Evolutionary conservation across 2,329 filamentous ascomycete genomes (phyloP).

Genomic region (Botryotinia narcissicola): DNA sequence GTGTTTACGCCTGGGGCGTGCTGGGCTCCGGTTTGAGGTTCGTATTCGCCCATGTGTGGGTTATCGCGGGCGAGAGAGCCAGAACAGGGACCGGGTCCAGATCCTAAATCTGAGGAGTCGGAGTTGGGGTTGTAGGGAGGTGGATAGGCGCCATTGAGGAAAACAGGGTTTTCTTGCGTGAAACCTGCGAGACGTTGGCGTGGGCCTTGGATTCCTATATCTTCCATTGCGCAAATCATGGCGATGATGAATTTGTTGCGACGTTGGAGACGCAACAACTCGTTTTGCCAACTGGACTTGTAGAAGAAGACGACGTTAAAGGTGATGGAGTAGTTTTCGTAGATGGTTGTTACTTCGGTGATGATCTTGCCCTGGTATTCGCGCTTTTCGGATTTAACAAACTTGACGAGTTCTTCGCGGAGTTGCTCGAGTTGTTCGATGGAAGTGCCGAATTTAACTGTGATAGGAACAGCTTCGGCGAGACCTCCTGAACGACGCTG

Average conservation of each 20-base stretch:
- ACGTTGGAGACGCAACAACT: conserved; percentile 80
- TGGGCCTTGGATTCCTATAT: conserved; percentile 39
- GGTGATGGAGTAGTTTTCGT: conserved; percentile 79
- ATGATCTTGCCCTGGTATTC: conserved; percentile 86
- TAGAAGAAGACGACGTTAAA: conserved; percentile 97
- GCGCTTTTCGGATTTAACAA: conserved; percentile 79
- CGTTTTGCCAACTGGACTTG: conserved; percentile 96
- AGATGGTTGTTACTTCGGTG: conserved; percentile 76
- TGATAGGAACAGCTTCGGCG: conserved; percentile 79
- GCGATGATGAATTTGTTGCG: conserved; percentile 95
- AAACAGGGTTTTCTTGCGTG: conserved; percentile 34
- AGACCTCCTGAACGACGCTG: conserved; percentile 85
- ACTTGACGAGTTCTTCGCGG: conserved; percentile 76
- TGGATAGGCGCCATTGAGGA: conserved; percentile 35
- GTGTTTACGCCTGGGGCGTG: conserved; percentile 30
- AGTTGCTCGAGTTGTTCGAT: conserved; percentile 79
- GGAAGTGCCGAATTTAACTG: conserved; percentile 85
- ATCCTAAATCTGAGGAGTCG: conserved; percentile 10
- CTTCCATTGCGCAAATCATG: conserved; percentile 74
- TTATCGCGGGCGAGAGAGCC: conserved; percentile 37
- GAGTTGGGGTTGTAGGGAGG: conserved; percentile 17
- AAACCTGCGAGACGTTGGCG: conserved; percentile 37
- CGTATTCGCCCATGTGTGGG: conserved; percentile 10
- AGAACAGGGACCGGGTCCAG: conserved; percentile 37
- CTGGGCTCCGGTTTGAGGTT: conserved; percentile 11